Percentiles rank a stretch among this genome's conserved stretches.
These are phyloP conservation scores for Ustilago loliicola DNA, from an alignment of 1,284 basidiomycete species.

Conservation along the genomic window DNA sequence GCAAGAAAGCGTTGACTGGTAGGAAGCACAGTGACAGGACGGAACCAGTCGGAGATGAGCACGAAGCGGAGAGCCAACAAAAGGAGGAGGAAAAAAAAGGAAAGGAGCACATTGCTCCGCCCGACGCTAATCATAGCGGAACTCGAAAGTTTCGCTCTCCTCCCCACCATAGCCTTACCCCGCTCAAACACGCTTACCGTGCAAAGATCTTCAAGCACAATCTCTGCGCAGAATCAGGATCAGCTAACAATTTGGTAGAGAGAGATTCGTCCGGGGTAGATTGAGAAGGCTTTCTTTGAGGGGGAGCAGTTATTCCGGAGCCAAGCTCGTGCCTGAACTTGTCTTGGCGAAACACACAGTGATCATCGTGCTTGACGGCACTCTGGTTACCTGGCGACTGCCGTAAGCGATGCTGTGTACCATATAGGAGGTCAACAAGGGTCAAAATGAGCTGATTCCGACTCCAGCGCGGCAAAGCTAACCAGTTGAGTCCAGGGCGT, in stretches of 20 bases:
- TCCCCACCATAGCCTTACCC: not conserved
- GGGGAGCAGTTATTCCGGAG: conserved; percentile 14
- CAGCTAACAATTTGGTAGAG: too few species aligned
- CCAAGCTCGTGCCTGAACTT: conserved; percentile 3
- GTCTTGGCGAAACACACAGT: conserved; percentile 8
- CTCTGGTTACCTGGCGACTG: not conserved
- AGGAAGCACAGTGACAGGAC: not conserved
- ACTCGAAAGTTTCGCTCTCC: not conserved
- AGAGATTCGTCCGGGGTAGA: not conserved
- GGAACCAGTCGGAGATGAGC: not conserved
- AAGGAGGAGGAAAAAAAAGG: not conserved
- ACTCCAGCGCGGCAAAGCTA: not conserved
- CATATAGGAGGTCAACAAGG: not conserved
- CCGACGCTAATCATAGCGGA: conserved; percentile 17
- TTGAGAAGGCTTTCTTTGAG: not conserved
- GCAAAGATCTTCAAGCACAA: not conserved
- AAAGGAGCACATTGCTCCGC: conserved; percentile 1
- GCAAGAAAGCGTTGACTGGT: not conserved
- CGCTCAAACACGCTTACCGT: not conserved
- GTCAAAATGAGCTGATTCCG: conserved; percentile 13
- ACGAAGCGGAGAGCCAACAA: not conserved
- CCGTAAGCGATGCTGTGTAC: not conserved
- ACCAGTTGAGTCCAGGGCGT: not conserved
- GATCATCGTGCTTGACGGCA: not conserved
- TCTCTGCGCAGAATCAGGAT: not conserved